Percentiles rank a stretch among this genome's conserved stretches.
phyloP scores from a whole-genome alignment of 2,329 filamentous ascomycete species.

The Penicillium sp. region DNA sequence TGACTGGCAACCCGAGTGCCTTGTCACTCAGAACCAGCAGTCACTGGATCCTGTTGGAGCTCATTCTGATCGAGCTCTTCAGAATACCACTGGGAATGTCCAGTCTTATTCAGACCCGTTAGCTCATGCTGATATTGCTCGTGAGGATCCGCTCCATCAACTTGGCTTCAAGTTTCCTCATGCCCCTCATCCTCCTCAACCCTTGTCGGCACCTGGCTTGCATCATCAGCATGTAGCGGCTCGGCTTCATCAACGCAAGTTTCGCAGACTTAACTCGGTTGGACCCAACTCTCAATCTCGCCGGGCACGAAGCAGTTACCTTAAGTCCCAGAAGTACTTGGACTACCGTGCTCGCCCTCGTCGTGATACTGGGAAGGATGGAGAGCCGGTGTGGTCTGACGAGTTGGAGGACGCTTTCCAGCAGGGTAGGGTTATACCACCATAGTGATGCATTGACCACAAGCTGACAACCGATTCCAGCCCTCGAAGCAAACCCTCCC shows the following conservation, averaged over 20 bases:
- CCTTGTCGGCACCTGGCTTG: constrained; percentile 25
- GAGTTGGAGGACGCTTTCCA: constrained; percentile 49
- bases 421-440: constrained; percentile 37
- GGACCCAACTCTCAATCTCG: constrained; percentile 29
- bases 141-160: constrained; percentile 38
- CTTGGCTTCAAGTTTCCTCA: constrained; percentile 39
- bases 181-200: constrained; percentile 26
- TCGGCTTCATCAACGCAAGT: constrained; percentile 35
- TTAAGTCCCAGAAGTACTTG: constrained; percentile 45
- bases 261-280: constrained; percentile 37
- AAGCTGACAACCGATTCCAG: constrained; percentile 28
- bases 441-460: not conserved
- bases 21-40: constrained; percentile 38
- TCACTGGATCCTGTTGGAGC: constrained; percentile 36
- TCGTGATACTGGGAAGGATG: constrained; percentile 44
- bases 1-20: constrained; percentile 43
- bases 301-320: constrained; percentile 33
- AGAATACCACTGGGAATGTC: constrained; percentile 45
- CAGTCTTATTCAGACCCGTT: constrained; percentile 41
- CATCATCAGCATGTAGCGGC: constrained; percentile 29
- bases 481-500: constrained; percentile 55
- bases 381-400: constrained; percentile 47
- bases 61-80: constrained; percentile 39
- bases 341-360: constrained; percentile 45
- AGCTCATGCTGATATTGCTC: constrained; percentile 29